Base-by-base conservation (phyloP, 441 rosid species). In the Arabidopsis hybrid region DNA sequence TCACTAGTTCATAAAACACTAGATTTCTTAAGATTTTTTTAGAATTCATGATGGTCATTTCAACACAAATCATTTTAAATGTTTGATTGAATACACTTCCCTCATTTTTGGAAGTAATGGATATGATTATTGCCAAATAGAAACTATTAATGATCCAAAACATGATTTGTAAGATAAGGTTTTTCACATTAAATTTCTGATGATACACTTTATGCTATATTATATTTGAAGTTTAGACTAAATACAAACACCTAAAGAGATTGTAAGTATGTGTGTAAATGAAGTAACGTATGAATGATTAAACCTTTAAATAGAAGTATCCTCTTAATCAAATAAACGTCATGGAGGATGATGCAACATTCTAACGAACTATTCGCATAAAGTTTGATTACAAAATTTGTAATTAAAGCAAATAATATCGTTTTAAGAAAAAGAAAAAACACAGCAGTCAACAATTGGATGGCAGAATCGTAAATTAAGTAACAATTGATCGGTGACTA, bases 381-480 rank as follows among this genome's bases (percentile, higher is more conserved):
- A 21, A 21, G 5, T 52, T 53, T 57, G 45, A 43, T 45, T 52
- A 39, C 49, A 21, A 49, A 49, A 49, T 8, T 17, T 49, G 29
- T 49, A 55, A 53, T 40, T 12, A 7, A 67, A 53, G 51, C 52
- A 55, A 67, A 26, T 47, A 32, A 1, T n/a, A 34, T 14, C 11
- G 5, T 35, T 69, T 57, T 34, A 21, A 21, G 26, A 21, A 21
- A 21, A 50, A 50, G 13, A 0, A 16, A n/a, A 31, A 13, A 42
- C 9, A 55, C 42, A 62, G 4, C 7, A 60, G 69, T 45, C 65
- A 69, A 38, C 26, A 11, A 36, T 16, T 16, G 38, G 10, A 55
- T 69, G 79, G 79, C 67, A 69, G 5, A 69, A 69, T 8, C 7
- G 75, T 76, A 69, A 76, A 43, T 8, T 12, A 8, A 35, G 60